A percentile compares a stretch with the other conserved stretches of the same genome.
phyloP scores from a whole-genome alignment of 345 rosid genomes.

The Populus nigra region DNA sequence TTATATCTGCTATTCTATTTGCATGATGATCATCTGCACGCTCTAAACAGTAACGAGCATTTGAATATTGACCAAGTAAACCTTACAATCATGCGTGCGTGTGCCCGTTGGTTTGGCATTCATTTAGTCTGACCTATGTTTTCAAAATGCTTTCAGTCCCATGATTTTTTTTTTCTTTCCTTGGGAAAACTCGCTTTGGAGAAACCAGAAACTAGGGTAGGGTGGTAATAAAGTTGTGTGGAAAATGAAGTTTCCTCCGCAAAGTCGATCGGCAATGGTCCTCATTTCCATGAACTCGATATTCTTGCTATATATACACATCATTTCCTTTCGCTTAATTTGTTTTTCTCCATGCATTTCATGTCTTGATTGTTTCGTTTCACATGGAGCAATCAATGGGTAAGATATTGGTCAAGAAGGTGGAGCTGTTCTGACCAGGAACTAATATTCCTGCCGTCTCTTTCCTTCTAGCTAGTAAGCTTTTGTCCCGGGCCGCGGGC shows the following conservation, averaged over 20 bases:
- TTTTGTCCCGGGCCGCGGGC: neutral
- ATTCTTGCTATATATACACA: no score
- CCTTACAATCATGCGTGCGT: neutral
- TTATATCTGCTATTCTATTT: neutral
- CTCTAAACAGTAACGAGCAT: neutral
- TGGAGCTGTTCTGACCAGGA: neutral
- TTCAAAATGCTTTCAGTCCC: neutral
- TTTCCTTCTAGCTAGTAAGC: neutral
- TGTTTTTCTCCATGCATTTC: neutral
- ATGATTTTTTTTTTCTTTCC: neutral
- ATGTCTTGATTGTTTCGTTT: neutral
- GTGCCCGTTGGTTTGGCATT: neutral
- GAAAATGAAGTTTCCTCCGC: neutral
- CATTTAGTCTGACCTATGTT: neutral
- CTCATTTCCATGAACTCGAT: neutral
- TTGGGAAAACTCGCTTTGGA: neutral
- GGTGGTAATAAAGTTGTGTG: neutral
- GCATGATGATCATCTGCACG: neutral
- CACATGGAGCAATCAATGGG: neutral
- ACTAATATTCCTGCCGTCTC: neutral
- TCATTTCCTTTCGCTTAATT: neutral
- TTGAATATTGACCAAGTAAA: neutral
- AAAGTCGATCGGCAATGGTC: neutral
- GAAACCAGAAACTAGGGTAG: neutral
- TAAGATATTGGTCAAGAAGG: neutral